Conservation (phyloP, 495 filamentous ascomycete genomes). For the Hypoxylon intermedium region DNA sequence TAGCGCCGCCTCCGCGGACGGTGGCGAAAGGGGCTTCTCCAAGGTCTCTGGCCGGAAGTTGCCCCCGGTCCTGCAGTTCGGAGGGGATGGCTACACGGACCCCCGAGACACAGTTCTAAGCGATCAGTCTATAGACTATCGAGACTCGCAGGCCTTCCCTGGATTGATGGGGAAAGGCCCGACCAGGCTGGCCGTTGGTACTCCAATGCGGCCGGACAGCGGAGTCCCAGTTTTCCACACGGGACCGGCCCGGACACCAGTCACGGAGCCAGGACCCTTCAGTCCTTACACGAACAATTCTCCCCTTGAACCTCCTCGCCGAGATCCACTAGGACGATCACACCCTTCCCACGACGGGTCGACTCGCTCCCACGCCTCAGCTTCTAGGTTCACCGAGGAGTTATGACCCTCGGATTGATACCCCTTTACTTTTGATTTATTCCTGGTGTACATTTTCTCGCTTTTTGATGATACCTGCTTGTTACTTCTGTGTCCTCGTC, state of each 20-base stretch:
- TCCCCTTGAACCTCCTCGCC: slow-evolving; percentile 31
- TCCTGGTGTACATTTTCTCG: slow-evolving; percentile 25
- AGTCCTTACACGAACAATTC: slow-evolving; percentile 40
- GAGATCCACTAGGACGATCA: slow-evolving; percentile 53
- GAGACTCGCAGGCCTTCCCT: slow-evolving; percentile 56
- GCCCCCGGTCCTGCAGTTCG: slow-evolving; percentile 70
- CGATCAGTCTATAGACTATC: slow-evolving; percentile 56
- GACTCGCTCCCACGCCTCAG: slow-evolving; percentile 44
- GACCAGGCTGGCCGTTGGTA: slow-evolving; percentile 49
- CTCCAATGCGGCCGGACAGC: slow-evolving; percentile 57
- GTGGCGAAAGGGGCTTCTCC: slow-evolving; percentile 59
- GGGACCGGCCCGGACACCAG: slow-evolving; percentile 53
- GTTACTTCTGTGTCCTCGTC: slow-evolving; percentile 21
- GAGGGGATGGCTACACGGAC: slow-evolving; percentile 74
- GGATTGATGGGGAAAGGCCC: slow-evolving; percentile 41
- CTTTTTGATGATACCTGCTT: slow-evolving; percentile 40
- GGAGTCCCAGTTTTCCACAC: slow-evolving; percentile 52
- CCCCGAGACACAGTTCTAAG: slow-evolving; percentile 55
- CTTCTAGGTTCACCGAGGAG: slow-evolving; percentile 61
- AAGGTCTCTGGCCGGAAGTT: slow-evolving; percentile 74
- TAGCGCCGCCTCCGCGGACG: slow-evolving; percentile 51
- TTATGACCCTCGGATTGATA: slow-evolving; percentile 48
- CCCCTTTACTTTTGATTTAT: slow-evolving; percentile 22
- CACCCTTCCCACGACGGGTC: slow-evolving; percentile 56
- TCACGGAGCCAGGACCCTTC: slow-evolving; percentile 52